Conservation (phyloP, 768 basidiomycete species). For the Tricholoma sp. region DNA sequence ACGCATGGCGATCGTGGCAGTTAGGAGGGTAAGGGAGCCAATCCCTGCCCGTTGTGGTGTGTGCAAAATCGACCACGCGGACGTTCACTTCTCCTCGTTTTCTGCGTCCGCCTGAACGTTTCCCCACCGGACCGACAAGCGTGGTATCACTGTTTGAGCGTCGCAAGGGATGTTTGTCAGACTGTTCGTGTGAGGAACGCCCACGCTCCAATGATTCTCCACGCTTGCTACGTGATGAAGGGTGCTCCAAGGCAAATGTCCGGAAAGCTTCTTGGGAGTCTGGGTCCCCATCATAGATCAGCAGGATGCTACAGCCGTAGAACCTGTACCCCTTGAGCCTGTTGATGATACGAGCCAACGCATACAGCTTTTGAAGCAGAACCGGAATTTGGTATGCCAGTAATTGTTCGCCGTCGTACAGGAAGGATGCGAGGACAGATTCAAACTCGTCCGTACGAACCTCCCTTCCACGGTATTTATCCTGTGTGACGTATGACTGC, state of each 20-base stretch:
- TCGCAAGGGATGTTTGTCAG: constrained; percentile 48
- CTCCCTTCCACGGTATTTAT: constrained; percentile 95
- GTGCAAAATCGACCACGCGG: constrained; percentile 97
- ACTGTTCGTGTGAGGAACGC: constrained; percentile 34
- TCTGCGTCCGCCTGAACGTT: constrained; percentile 59
- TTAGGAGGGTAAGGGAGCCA: constrained; percentile 63
- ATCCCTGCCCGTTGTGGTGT: constrained; percentile 93
- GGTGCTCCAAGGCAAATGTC: constrained; percentile 55
- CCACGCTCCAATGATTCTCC: constrained; percentile 73
- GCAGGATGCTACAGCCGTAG: constrained; percentile 93
- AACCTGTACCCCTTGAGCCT: constrained; percentile 94
- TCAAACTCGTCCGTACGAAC: constrained; percentile 84
- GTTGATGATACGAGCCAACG: constrained; percentile 87
- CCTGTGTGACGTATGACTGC: constrained; percentile 84
- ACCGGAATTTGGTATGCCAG: constrained; percentile 90
- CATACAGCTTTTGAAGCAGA: constrained; percentile 87
- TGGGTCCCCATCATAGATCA: constrained; percentile 95
- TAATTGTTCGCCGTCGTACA: constrained; percentile 77
- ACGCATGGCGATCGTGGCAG: constrained; percentile 30
- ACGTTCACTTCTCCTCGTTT: constrained; percentile 92
- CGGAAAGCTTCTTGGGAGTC: constrained; percentile 79
- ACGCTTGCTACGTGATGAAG: constrained; percentile 65
- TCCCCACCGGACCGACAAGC: constrained; percentile 59
- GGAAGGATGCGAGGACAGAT: constrained; percentile 74
- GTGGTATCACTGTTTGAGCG: constrained; percentile 81